phyloP scores from a whole-genome alignment of 202 grass and related monocot species.

The Panicum virgatum region DNA sequence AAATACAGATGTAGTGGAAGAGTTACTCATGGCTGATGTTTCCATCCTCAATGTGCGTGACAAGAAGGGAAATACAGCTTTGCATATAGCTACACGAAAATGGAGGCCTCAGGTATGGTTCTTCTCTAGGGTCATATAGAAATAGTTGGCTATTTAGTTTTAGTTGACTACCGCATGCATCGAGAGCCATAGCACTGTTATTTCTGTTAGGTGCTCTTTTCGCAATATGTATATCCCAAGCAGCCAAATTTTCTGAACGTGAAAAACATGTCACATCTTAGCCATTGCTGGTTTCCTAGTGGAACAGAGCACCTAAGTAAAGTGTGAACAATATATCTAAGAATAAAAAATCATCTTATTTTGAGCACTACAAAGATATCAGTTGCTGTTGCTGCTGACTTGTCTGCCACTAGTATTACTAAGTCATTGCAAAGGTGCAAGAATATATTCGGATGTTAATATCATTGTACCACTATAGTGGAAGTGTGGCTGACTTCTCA shows the following conservation, averaged over 20 bases:
- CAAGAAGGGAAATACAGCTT: conserved; percentile 93
- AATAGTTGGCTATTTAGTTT: background rate
- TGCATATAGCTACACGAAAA: conserved; percentile 98
- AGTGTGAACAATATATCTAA: conserved; percentile 3
- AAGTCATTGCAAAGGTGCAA: background rate
- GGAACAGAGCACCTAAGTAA: conserved; percentile 4
- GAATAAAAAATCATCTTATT: background rate
- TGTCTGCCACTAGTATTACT: conserved; percentile 23
- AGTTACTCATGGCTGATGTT: conserved; percentile 76
- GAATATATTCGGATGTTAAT: background rate
- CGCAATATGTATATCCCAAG: background rate
- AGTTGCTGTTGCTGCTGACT: background rate
- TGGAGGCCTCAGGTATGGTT: conserved; percentile 91
- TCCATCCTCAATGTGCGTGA: conserved; percentile 91
- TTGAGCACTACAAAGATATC: background rate
- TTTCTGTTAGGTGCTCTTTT: background rate
- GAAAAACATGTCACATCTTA: background rate
- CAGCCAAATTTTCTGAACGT: background rate
- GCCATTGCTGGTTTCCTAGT: background rate
- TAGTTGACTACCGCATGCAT: background rate
- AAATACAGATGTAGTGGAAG: conserved; percentile 93
- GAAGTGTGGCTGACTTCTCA: background rate
- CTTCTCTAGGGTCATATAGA: conserved; percentile 14
- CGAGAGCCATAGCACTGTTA: background rate
- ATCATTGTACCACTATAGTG: conserved; percentile 11